Percentiles rank a stretch among this genome's conserved stretches.
Evolutionary conservation across 805 yeast species (phyloP).

Genomic region (Metschnikowia kunwiensis): DNA sequence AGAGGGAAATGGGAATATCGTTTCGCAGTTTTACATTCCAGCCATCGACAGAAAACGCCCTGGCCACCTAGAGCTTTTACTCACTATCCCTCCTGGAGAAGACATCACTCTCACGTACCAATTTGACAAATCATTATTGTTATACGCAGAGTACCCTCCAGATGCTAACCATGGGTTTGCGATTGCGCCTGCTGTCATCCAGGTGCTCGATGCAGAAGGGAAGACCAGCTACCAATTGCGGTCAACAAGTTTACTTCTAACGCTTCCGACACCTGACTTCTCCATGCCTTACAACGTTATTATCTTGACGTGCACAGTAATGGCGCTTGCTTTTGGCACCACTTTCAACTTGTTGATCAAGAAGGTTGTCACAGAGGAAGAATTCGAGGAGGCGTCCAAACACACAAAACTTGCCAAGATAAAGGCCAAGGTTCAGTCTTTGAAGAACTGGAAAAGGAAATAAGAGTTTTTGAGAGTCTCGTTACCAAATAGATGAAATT

Average conservation of each 20-base stretch:
- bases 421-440: conserved; percentile 12
- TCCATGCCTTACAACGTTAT: conserved; percentile 98
- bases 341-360: conserved; percentile 75
- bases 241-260: conserved; percentile 81
- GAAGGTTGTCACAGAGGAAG: conserved; percentile 71
- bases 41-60: conserved; percentile 80
- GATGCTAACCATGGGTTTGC: conserved; percentile 98
- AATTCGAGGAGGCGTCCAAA: conserved; percentile 41
- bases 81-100: conserved; percentile 62
- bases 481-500: too few species aligned
- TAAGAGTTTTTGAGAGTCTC: not conserved
- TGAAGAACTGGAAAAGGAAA: not conserved
- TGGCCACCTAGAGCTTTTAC: conserved; percentile 69
- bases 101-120: conserved; percentile 63
- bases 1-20: conserved; percentile 36
- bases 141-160: conserved; percentile 94
- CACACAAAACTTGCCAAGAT: conserved; percentile 10
- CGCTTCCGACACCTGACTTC: conserved; percentile 95
- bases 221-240: conserved; percentile 50
- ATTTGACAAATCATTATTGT: conserved; percentile 82
- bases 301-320: conserved; percentile 86
- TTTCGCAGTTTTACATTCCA: conserved; percentile 62
- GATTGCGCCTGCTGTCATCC: conserved; percentile 83
- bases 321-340: conserved; percentile 90
- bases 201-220: conserved; percentile 41